Base-by-base conservation (phyloP, 257 asterid species). In the Anisodus tanguticus region DNA sequence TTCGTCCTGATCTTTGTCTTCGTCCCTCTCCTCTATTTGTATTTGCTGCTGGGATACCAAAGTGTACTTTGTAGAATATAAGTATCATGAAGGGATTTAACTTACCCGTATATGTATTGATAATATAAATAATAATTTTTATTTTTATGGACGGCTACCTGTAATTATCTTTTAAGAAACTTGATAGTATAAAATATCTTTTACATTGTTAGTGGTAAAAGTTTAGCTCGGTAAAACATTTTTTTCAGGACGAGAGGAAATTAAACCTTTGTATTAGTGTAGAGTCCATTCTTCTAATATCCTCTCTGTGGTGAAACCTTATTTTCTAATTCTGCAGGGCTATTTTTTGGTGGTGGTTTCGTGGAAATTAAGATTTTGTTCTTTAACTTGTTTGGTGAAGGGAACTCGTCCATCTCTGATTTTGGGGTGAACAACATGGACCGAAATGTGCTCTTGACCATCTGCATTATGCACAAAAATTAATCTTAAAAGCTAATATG, bases 311-410 rank as follows among this genome's bases (percentile, higher is more conserved):
- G 53, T 81, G 64, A 51, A 16, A 66, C 8, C 37, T 82, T 37
- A 55, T 67, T 67, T 5, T 10, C n/a, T 59, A 57, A 62, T 45
- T 55, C 58, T 35, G 69, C 19, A 69, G 60, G 59, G 55, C 39
- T 81, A 76, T 51, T 0, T 16, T 86, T 19, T 63, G 43, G 19
- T 59, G 88, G 88, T 17, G 68, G 84, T 71, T 86, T 86, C 6
- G 88, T 86, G 2, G 88, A 86, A 62, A 86, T 86, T 60, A 86
- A 45, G 54, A 86, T 67, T 68, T 9, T 83, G 3, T 71, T 64
- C 83, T 35, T 79, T 6, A 86, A 77, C 5, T 3, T 8, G 8
- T 86, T 83, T 47, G 88, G 88, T 31, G 88, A 86, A 78, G 79
- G 86, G 64, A 86, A 83, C 84, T 57, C 62, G 5, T 22, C 12